phyloP scores from a whole-genome alignment of 495 filamentous ascomycete genomes.

The Penicillium macrosclerotiorum region DNA sequence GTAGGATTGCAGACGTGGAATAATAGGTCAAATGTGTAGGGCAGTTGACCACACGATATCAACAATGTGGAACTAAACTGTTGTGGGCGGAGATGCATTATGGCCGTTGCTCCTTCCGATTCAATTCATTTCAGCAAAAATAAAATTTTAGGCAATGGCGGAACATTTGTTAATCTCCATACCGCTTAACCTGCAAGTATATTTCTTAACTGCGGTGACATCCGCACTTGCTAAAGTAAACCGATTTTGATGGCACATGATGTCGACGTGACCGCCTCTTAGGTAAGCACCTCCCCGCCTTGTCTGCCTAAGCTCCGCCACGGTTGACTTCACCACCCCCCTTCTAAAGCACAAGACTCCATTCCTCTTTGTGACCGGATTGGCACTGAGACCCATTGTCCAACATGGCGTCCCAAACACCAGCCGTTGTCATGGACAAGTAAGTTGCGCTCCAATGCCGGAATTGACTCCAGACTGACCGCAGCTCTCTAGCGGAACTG shows the following conservation, averaged over 20 bases:
- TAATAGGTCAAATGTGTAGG: not conserved
- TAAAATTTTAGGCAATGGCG: too few species aligned
- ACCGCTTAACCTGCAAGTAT: too few species aligned
- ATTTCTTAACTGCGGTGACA: too few species aligned
- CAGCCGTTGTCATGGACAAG: slow-evolving; percentile 99
- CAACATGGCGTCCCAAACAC: slow-evolving; percentile 92
- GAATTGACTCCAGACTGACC: slow-evolving; percentile 23
- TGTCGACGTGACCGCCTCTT: slow-evolving; percentile 17
- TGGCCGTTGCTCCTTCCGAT: too few species aligned
- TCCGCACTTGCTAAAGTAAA: too few species aligned
- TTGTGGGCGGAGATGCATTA: too few species aligned
- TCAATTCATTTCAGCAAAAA: too few species aligned
- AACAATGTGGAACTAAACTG: too few species aligned
- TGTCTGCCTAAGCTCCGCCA: slow-evolving; percentile 30
- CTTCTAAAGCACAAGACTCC: slow-evolving; percentile 3
- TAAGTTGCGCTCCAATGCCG: slow-evolving; percentile 49
- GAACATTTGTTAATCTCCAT: too few species aligned
- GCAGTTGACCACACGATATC: not conserved
- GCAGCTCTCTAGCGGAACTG: slow-evolving; percentile 75
- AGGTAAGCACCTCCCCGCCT: slow-evolving; percentile 29
- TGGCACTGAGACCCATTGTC: slow-evolving; percentile 21
- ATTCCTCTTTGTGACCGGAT: slow-evolving; percentile 10
- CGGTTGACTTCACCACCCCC: slow-evolving; percentile 22
- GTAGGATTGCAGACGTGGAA: not conserved
- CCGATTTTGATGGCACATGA: slow-evolving; percentile 16